Conservation (phyloP, 257 asterid genomes). For the Linderniella brevidens region DNA sequence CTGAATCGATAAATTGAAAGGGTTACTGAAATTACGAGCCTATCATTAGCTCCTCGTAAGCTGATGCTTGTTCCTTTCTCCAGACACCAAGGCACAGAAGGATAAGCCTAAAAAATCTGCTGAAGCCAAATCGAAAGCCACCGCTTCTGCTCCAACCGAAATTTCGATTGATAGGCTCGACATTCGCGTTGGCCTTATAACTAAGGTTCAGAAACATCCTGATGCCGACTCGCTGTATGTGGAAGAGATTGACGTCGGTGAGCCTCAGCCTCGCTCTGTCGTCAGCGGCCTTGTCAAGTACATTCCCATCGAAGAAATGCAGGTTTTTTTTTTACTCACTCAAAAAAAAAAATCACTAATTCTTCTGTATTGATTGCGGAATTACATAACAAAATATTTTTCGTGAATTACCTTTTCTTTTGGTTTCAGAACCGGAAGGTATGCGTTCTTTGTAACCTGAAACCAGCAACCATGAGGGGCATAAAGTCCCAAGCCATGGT, state of each 20-base stretch:
- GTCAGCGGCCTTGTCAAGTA: constrained; percentile 94
- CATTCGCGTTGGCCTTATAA: constrained; percentile 85
- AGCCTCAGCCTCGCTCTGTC: constrained; percentile 74
- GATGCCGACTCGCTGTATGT: constrained; percentile 93
- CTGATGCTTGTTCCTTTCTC: constrained; percentile 10
- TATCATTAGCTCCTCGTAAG: too few species aligned
- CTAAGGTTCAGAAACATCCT: constrained; percentile 72
- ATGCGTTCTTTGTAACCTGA: constrained; percentile 94
- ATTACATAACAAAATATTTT: constrained; percentile 5
- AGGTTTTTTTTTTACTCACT: constrained; percentile 29
- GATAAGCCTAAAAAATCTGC: constrained; percentile 48
- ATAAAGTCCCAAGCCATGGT: constrained; percentile 96
- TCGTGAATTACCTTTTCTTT: background rate
- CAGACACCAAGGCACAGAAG: constrained; percentile 49
- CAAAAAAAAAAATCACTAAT: too few species aligned
- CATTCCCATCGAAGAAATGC: constrained; percentile 88
- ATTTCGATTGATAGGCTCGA: constrained; percentile 61
- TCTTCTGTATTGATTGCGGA: background rate
- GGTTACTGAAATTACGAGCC: too few species aligned
- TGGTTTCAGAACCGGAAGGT: constrained; percentile 72
- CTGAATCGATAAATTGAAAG: too few species aligned
- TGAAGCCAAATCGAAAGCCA: constrained; percentile 36
- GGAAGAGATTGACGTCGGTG: constrained; percentile 96
- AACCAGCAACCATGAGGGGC: constrained; percentile 88
- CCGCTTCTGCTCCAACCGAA: constrained; percentile 42